Base-by-base conservation (phyloP, 106 monocot genomes). In the Dioscorea dumetorum region DNA sequence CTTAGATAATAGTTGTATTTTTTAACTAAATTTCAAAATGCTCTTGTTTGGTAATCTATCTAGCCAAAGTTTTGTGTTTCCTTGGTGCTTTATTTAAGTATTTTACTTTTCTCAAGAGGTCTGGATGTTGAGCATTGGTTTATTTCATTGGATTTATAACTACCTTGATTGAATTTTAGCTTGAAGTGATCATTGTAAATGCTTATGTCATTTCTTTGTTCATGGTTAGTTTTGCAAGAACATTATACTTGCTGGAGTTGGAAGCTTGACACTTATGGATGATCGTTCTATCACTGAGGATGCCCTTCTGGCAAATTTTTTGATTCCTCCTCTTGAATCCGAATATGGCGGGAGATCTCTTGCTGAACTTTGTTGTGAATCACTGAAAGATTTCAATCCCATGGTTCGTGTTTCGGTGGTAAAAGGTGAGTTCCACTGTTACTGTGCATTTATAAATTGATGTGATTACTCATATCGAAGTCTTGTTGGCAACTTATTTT, bases 221-320 rank as follows among this genome's bases (percentile, higher is more conserved):
- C 34, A n/a, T 73, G 62, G 24, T 58, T 65, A 94, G 90, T 87
- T 90, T 59, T 94, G 93, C 84, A 94, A 94, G 78, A 94, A 94
- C 72, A 82, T 94, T 68, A 80, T 94, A 59, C 68, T 94, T 20
- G 90, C 90, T 32, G 93, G 93, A 75, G 82, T 94, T 60, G 86
- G 86, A 24, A 94, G 89, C 61, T 77, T 94, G 67, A 80, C 93
- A 14, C 68, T 94, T 70, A 76, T 84, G 73, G 90, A 87, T 74
- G 87, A 90, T 70, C 82, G 82, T 24, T 10, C 71, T 63, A 81
- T 90, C 18, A 78, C 76, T 22, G 73, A 87, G 41, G 90, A 90
- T 78, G 80, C 54, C 18, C 77, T 84, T 51, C 68, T 75, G 75
- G 74, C 89, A 17, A 90, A 90, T 51, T 94, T 94, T 61, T 70